Base-by-base conservation (phyloP, 2,329 filamentous ascomycete genomes). In the Pochonia chlamydosporia region DNA sequence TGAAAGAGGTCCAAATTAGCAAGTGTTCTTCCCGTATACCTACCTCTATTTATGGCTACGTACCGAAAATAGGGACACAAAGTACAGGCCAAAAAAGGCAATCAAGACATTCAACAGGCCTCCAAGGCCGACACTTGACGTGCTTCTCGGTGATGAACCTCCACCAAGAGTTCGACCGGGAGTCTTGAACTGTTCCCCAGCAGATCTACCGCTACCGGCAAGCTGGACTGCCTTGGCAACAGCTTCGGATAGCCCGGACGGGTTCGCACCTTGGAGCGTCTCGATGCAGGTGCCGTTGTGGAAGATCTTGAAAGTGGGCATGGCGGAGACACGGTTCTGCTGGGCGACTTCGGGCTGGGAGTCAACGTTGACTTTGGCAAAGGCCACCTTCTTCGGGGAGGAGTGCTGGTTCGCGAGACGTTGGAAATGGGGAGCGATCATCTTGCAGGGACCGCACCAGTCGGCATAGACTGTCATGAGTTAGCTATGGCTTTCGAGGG, bases 271-370 rank as follows among this genome's bases (percentile, higher is more conserved):
- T 60, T 80, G 78, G 61, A 96, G 82, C 26, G 86, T 90, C 55
- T 88, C 79, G 61, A 87, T 77, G 59, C 85, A 81, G 54, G 78
- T 74, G 58, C 85, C 84, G 62, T 81, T 82, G 70, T 88, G 85
- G 75, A 89, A 91, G 67, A 97, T 83, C 64, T 96, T 80, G 70
- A 99, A 97, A 44, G 93, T 97, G 5, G 93, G 93, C 83, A 95
- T 91, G 54, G 89, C 89, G 59, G 82, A 82, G 66, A 97, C 79
- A 54, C 79, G 79, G 57, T 95, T 83, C 59, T 90, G 81, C 59
- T 83, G 77, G 23, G 89, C 56, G 28, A 60, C 49, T 47, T 40
- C 50, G 23, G 61, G 50, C 23, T 61, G 46, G 7, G 47, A 55
- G 46, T 57, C 48, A 48, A 63, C 55, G 16, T 64, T 57, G 26